phyloP scores from a whole-genome alignment of 352 stramenopile species.

The Pythium chondricola region DNA sequence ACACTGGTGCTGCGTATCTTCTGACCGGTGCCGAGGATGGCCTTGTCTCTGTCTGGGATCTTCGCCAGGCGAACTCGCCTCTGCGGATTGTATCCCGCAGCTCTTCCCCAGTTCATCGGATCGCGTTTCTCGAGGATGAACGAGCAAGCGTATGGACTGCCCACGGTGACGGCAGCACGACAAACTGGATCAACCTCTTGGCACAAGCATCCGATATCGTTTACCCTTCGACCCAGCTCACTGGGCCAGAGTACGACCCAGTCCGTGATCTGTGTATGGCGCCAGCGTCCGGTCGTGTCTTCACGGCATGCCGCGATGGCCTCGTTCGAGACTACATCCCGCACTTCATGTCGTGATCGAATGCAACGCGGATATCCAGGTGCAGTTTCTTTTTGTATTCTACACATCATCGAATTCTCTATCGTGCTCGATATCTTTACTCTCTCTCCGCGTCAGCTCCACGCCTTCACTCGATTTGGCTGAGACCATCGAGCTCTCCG shows the following conservation, averaged over 20 bases:
- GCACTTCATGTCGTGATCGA: constrained; percentile 18
- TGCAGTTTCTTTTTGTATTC: no score
- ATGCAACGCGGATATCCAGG: no score
- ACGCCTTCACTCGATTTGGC: constrained; percentile 1
- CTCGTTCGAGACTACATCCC: constrained; percentile 59
- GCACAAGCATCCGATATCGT: neutral
- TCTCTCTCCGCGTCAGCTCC: constrained; percentile 50
- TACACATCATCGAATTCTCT: constrained; percentile 16
- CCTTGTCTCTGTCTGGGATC: constrained; percentile 49
- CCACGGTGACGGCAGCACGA: constrained; percentile 48
- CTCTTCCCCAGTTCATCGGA: constrained; percentile 38
- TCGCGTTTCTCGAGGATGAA: constrained; percentile 13
- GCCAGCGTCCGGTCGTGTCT: constrained; percentile 30
- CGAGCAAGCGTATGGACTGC: constrained; percentile 40
- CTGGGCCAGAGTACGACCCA: constrained; percentile 60
- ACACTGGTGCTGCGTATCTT: constrained; percentile 22
- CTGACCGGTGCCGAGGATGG: constrained; percentile 63
- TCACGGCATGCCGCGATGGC: constrained; percentile 59
- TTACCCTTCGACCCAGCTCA: constrained; percentile 36
- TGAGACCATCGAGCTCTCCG: neutral
- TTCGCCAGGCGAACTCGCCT: constrained; percentile 41
- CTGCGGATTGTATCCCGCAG: constrained; percentile 49
- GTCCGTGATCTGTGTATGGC: constrained; percentile 44
- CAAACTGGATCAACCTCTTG: constrained; percentile 39
- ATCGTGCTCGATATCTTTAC: constrained; percentile 39